Conservation (phyloP, 23 red algal genomes). For the Gracilaria vermiculophylla region DNA sequence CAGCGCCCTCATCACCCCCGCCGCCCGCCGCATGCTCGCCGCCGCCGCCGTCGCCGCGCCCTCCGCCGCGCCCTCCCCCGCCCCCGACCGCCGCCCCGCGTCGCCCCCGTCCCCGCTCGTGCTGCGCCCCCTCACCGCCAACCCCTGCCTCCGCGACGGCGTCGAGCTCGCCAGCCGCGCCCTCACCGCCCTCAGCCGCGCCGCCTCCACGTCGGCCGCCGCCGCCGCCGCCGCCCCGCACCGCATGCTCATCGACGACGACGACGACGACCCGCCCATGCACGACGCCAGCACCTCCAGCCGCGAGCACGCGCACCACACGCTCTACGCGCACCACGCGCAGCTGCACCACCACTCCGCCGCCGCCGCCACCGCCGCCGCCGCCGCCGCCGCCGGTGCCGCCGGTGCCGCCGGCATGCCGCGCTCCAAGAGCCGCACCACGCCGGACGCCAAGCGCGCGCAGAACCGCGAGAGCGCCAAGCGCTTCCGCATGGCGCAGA, state of each 20-base stretch:
- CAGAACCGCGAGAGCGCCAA: slow-evolving; percentile 75
- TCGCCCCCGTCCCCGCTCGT: slow-evolving; percentile 13
- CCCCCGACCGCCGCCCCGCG: neutral
- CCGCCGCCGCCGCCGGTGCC: neutral
- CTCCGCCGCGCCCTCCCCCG: neutral
- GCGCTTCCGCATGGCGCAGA: slow-evolving; percentile 75
- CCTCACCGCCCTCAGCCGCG: slow-evolving; percentile 29
- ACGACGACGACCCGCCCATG: neutral
- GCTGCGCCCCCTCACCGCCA: neutral
- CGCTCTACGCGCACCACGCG: neutral
- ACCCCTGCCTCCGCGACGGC: slow-evolving; percentile 25
- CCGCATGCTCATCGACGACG: neutral
- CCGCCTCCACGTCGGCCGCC: neutral
- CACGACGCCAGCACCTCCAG: slow-evolving; percentile 9
- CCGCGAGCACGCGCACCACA: neutral
- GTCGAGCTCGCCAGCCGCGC: slow-evolving; percentile 15
- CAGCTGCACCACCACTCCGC: neutral
- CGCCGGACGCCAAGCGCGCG: slow-evolving; percentile 67
- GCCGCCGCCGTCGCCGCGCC: neutral
- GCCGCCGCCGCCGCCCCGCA: neutral
- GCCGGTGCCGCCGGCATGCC: neutral
- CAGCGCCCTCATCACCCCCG: slow-evolving; percentile 21
- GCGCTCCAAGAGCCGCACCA: slow-evolving; percentile 31
- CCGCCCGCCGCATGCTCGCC: slow-evolving; percentile 12
- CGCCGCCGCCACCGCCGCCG: neutral